A percentile compares a stretch with the other conserved stretches of the same genome.
Conservation (phyloP, 305 asterid genomes). For the Fraxinus dipetala region DNA sequence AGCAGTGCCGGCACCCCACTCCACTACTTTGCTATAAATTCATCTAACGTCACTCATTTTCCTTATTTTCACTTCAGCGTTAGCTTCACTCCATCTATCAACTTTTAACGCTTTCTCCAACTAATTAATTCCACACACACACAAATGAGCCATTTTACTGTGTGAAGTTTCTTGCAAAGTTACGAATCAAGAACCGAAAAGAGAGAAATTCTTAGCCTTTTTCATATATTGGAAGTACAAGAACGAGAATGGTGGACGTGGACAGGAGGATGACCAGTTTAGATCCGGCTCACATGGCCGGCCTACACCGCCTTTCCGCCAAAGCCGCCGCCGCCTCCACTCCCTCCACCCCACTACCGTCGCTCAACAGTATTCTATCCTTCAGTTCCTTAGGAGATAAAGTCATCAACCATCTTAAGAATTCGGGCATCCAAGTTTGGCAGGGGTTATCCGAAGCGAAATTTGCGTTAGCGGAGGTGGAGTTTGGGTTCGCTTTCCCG, state of each 20-base stretch:
- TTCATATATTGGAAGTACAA: background rate
- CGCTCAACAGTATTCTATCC: conserved; percentile 70
- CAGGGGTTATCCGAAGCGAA: conserved; percentile 73
- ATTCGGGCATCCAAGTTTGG: conserved; percentile 56
- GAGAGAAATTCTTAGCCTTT: background rate
- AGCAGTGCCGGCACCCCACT: conserved; percentile 9
- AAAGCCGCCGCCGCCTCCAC: conserved; percentile 35
- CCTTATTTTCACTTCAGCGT: conserved; percentile 29
- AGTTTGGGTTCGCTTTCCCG: conserved; percentile 80
- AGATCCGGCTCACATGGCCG: conserved; percentile 81
- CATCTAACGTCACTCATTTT: conserved; percentile 17
- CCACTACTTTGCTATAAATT: conserved; percentile 39
- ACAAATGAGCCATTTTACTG: background rate
- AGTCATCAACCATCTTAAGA: conserved; percentile 59
- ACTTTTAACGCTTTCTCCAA: conserved; percentile 29
- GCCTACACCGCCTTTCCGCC: conserved; percentile 80
- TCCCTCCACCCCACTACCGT: conserved; percentile 73
- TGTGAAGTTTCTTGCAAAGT: conserved; percentile 3
- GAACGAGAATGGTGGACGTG: conserved; percentile 79
- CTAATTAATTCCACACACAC: background rate
- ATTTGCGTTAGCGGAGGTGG: conserved; percentile 86
- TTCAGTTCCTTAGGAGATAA: conserved; percentile 58
- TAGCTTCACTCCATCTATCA: conserved; percentile 34
- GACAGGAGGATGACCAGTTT: conserved; percentile 90
- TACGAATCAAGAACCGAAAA: conserved; percentile 16